Base-by-base conservation (phyloP, 176 grass and related monocot genomes). In the Rhipidocladum racemiflorum region DNA sequence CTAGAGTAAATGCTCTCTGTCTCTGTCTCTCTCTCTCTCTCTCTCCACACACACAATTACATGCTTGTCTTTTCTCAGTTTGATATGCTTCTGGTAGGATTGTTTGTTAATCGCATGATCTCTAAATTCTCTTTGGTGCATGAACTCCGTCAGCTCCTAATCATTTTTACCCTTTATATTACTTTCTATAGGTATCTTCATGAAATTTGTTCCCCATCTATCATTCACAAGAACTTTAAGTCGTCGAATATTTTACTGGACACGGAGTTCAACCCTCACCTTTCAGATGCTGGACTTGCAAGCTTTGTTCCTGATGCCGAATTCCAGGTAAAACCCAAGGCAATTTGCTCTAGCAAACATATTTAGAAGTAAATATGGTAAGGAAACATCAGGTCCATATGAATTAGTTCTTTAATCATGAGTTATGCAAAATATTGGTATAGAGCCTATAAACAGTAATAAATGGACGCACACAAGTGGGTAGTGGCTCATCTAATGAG, bases 151-250 rank as follows among this genome's bases (percentile, higher is more conserved):
- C 15, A 44, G 15, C 10, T 65, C 28, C 29, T 90, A 39, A 78
- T 61, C 29, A 44, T 68, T 46, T 34, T 87, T 69, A 29, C 32
- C 34, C 6, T 69, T 28, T 79, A 66, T 56, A 63, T 50, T 2
- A 61, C 23, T 77, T 73, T 53, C 6, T 72, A 23, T 74, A 97
- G 94, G 83, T 88, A 94, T 71, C 86, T 97, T 65, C 94, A 97
- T 84, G 94, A 97, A 79, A 89, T 90, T 65, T 97, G 91, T 70
- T 94, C 91, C 69, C 94, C 94, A 30, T 94, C 94, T 71, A 72
- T 97, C 60, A 84, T 92, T 61, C 91, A 97, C 87, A 94, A 90
- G 83, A 97, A 92, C 76, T 92, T 97, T 69, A 97, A 97, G 68
- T 94, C 94, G 64, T 92, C 94, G 44, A 94, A 92, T 84, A 97